phyloP scores from a whole-genome alignment of 345 rosid genomes.

The Barbarea vulgaris region DNA sequence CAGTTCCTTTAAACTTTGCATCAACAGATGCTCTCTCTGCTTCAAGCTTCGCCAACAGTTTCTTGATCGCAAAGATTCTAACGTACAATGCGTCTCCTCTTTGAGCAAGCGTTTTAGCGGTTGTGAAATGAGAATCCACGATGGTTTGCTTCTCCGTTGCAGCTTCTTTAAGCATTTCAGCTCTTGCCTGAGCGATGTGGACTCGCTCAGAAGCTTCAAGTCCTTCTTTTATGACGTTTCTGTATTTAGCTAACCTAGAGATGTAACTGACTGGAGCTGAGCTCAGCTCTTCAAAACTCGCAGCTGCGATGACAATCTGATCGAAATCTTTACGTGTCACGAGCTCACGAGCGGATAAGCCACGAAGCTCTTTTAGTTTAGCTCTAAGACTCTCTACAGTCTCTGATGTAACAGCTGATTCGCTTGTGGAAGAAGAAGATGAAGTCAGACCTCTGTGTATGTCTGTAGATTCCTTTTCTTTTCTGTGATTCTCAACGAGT shows the following conservation, averaged over 20 bases:
- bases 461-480: constrained; percentile 16
- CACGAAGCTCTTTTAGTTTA: constrained; percentile 35
- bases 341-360: constrained; percentile 31
- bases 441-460: not conserved
- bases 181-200: constrained; percentile 18
- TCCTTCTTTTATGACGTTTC: constrained; percentile 36
- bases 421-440: constrained; percentile 27
- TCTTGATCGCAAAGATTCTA: constrained; percentile 38
- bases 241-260: constrained; percentile 34
- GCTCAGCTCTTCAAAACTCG: constrained; percentile 36
- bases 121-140: constrained; percentile 26
- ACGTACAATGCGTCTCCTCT: constrained; percentile 34
- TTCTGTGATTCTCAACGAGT: constrained; percentile 37
- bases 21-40: constrained; percentile 25
- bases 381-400: constrained; percentile 37
- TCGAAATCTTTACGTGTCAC: constrained; percentile 30
- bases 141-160: constrained; percentile 27
- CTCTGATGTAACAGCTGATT: constrained; percentile 35
- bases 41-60: constrained; percentile 31
- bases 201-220: constrained; percentile 41
- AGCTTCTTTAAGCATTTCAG: constrained; percentile 25
- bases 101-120: constrained; percentile 32
- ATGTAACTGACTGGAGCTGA: constrained; percentile 40
- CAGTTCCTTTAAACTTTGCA: constrained; percentile 17
- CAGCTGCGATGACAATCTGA: constrained; percentile 18